Conservation (phyloP, 2,329 filamentous ascomycete genomes). For the Xylaria digitata region DNA sequence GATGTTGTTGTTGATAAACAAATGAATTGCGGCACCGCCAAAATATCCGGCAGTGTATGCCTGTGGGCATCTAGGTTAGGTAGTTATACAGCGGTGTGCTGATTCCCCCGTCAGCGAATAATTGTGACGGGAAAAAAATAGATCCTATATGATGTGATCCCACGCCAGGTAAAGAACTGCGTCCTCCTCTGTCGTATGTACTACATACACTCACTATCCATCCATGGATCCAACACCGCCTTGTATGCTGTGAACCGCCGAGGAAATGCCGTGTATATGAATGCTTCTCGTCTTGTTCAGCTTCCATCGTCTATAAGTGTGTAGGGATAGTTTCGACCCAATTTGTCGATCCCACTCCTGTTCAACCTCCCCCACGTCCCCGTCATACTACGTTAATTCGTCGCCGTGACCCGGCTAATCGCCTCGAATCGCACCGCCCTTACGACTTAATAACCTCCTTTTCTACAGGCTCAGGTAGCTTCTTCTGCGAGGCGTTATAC, state of each 20-base stretch:
- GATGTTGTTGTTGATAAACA: neutral
- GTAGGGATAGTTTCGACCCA: neutral
- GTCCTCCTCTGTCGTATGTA: neutral
- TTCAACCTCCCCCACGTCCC: neutral
- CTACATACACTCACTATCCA: neutral
- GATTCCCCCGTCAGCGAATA: neutral
- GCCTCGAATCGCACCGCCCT: neutral
- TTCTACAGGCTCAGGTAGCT: constrained; percentile 37
- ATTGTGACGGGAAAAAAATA: neutral
- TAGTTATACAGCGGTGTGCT: constrained; percentile 7
- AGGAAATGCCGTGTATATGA: constrained; percentile 17
- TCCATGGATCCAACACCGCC: constrained; percentile 14
- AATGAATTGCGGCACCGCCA: neutral
- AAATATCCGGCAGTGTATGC: neutral
- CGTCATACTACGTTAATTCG: constrained; percentile 1
- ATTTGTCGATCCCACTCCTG: neutral
- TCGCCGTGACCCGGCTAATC: neutral
- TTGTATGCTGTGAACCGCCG: constrained; percentile 15
- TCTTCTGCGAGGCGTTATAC: constrained; percentile 72
- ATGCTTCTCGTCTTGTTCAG: constrained; percentile 12
- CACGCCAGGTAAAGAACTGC: neutral
- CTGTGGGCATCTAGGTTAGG: neutral
- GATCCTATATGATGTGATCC: neutral
- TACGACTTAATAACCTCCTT: constrained; percentile 31
- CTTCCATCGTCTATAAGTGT: constrained; percentile 18